A percentile compares a stretch with the other conserved stretches of the same genome.
These are phyloP conservation scores for Erigeron philadelphicus DNA, from an alignment of 140 eudicot genomes.

Conservation along the genomic window DNA sequence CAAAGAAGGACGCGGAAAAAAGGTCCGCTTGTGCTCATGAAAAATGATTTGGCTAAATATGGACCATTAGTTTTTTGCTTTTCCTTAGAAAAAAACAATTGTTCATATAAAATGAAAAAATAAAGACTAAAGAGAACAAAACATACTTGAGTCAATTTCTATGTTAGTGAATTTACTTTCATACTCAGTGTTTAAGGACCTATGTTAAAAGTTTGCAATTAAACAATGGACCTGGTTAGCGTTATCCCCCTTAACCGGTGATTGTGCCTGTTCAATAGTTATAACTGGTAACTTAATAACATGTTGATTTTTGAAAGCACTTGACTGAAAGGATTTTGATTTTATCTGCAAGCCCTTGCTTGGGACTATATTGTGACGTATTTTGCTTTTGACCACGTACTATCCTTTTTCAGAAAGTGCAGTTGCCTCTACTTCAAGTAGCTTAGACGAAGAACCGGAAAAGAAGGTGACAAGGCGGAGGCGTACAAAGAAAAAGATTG, in stretches of 20 bases:
- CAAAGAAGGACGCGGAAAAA: slow-evolving; percentile 51
- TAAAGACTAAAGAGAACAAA: not conserved
- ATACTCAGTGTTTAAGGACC: not conserved
- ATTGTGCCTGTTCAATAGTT: not conserved
- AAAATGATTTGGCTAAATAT: not conserved
- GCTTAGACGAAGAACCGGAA: slow-evolving; percentile 39
- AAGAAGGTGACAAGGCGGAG: slow-evolving; percentile 58
- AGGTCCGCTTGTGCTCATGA: slow-evolving; percentile 36
- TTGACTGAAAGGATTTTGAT: no score
- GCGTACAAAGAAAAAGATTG: slow-evolving; percentile 53
- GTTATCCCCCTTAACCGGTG: not conserved
- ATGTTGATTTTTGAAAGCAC: not conserved
- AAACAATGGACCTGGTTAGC: not conserved
- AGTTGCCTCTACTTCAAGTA: slow-evolving; percentile 41
- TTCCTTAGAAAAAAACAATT: slow-evolving; percentile 3
- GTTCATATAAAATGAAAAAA: not conserved
- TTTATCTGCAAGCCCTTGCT: no score
- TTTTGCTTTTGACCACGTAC: not conserved
- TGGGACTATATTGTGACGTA: not conserved
- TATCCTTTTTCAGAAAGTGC: slow-evolving; percentile 19
- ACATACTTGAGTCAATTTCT: no score
- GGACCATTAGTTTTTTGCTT: slow-evolving; percentile 2
- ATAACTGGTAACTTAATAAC: not conserved
- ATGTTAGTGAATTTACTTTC: not conserved
- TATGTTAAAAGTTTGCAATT: not conserved